A percentile compares a stretch with the other conserved stretches of the same genome.
phyloP scores from a whole-genome alignment of 805 yeast genomes.

The Metschnikowia aberdeeniae region DNA sequence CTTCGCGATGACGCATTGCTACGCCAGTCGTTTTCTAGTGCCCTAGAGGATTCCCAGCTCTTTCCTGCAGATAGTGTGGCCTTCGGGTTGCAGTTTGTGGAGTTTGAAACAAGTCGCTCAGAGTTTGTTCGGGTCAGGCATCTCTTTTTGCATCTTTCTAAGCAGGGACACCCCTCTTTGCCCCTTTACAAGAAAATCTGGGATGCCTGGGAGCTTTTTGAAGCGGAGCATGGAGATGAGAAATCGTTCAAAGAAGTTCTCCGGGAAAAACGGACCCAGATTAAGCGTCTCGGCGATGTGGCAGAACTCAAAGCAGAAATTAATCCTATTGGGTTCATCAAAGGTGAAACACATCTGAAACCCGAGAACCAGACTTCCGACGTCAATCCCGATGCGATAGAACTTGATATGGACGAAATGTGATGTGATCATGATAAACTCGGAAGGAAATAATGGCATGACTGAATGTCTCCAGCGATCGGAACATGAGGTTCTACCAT shows the following conservation, averaged over 20 bases:
- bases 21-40: constrained; percentile 29
- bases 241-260: constrained; percentile 71
- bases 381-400: constrained; percentile 58
- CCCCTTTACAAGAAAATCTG: constrained; percentile 34
- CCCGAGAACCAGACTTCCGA: constrained; percentile 1
- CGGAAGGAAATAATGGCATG: not conserved
- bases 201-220: constrained; percentile 73
- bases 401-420: constrained; percentile 44
- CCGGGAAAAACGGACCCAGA: constrained; percentile 47
- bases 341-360: constrained; percentile 20
- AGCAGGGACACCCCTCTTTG: constrained; percentile 21
- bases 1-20: not conserved
- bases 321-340: constrained; percentile 48
- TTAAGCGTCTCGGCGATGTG: constrained; percentile 17
- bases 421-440: constrained; percentile 4
- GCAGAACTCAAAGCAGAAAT: constrained; percentile 12
- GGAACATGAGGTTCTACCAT: no score
- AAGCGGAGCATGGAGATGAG: constrained; percentile 66
- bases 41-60: constrained; percentile 38
- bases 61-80: constrained; percentile 39
- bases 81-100: constrained; percentile 52
- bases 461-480: no score
- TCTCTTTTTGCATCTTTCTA: constrained; percentile 42
- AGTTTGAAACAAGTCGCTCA: constrained; percentile 49
- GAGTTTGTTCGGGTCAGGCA: constrained; percentile 62